Base-by-base conservation (phyloP, 495 filamentous ascomycete species). In the Chaetomium cochliodes region DNA sequence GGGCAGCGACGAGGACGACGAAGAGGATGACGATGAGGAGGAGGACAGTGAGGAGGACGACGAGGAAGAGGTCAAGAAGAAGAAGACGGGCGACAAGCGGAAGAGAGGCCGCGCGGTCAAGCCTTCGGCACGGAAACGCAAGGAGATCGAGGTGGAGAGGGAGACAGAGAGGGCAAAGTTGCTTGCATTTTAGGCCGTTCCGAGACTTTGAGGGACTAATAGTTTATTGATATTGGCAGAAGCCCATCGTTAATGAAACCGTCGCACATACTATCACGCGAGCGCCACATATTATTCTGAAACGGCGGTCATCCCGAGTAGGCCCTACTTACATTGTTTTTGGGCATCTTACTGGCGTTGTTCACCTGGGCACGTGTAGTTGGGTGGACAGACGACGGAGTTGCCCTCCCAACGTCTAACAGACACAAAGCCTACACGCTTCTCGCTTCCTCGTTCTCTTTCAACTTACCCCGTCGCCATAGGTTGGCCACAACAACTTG, bases 131-230 rank as follows among this genome's bases (percentile, higher is more conserved):
- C 83, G 87, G 81, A 91, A 91, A 79, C 80, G 80, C 37, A 80
- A 86, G 67, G 89, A 90, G 78, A 86, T 90, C 64, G 89, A 92
- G 76, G 88, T 89, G 65, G 88, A 91, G 69, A 82, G 81, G 13
- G 88, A 90, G 73, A 80, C 74, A 33, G 76, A 79, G 44, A 68
- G 72, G 71, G 52, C 69, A 62, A 74, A 73, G 55, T 59, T 80
- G 65, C 72, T 81, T 60, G 77, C 76, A 22, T 81, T 80, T 59
- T 81, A 80, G 13, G 62, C 62, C 41, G 49, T 58, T 52, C 6
- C 52, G 42, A 16, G 53, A n/a, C 42, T 28, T 39, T 50, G 51
- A 42, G 6, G 56, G 6, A 42, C 15, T 33, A 26, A 26, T 49
- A 9, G 39, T 15, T 25, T 47, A 37, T 53, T 46, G 8, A 23